Base-by-base conservation (phyloP, 148 eudicot genomes). In the Limonium bicolor region DNA sequence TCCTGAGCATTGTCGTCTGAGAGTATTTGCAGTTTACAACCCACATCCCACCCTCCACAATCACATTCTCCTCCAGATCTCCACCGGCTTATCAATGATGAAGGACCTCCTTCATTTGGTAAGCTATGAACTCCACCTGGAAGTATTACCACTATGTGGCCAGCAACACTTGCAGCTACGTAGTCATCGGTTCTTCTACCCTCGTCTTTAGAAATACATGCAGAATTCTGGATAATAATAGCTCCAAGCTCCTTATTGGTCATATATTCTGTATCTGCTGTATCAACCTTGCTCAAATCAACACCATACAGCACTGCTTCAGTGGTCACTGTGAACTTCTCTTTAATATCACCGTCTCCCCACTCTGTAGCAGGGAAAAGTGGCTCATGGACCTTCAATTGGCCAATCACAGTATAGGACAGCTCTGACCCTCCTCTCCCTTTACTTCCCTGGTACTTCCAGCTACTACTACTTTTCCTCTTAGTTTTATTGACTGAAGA, bases 1-100 rank as follows among this genome's bases (percentile, higher is more conserved):
- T 41, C 32, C 19, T 47, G 47, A n/a, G n/a, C n/a, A n/a, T n/a
- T n/a, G n/a, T n/a, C n/a, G 45, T 69, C 58, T 8, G 63, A 45
- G 23, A 87, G 82, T 46, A 87, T 51, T 27, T 53, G 57, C 12
- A 87, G 54, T 52, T 74, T 71, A 69, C 96, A 88, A 27, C 96
- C 96, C 36, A 77, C 53, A 45, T 88, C 96, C 96, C 96, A 88
- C 5, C 96, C 96, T 49, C 94, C 96, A 61, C 96, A 88, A 48
- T 83, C 96, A 46, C 96, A 88, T n/a, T 30, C 63, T 29, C 96
- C 96, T 8, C 94, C 83, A 26, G 86, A 52, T 62, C 60, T 83
- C 96, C 96, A 88, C 28, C 96, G 60, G 32, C 68, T 63, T 16
- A 77, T 69, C 63, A 88, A 74, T 20, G 92, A 60, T 2, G 94